Conservation (phyloP, 2,329 filamentous ascomycete species). For the Botryosphaeria dothidea region DNA sequence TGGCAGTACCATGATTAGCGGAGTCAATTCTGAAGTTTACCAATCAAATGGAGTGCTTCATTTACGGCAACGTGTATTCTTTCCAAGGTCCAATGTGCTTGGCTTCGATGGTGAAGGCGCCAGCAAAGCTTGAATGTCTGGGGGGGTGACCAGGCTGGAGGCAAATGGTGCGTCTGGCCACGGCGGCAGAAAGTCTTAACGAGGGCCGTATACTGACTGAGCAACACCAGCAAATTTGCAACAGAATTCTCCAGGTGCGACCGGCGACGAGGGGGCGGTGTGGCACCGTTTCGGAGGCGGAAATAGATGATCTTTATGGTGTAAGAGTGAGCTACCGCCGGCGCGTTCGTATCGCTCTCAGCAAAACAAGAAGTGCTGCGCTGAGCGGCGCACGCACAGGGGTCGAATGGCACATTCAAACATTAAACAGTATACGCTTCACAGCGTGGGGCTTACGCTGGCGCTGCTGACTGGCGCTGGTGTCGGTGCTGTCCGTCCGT, state of each 20-base stretch:
- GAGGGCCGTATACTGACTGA: slow-evolving; percentile 14
- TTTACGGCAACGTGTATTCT: no score
- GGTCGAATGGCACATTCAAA: slow-evolving; percentile 13
- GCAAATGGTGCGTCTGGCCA: slow-evolving; percentile 11
- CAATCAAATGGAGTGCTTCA: no score
- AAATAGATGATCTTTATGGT: slow-evolving; percentile 16
- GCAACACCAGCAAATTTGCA: slow-evolving; percentile 18
- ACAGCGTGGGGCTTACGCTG: background rate
- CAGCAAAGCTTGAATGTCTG: no score
- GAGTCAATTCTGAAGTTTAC: no score
- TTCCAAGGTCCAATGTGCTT: no score
- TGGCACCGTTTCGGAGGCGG: slow-evolving; percentile 17
- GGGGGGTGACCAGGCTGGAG: slow-evolving; percentile 3
- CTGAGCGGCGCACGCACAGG: slow-evolving; percentile 14
- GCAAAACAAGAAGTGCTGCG: slow-evolving; percentile 13
- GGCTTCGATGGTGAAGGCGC: no score
- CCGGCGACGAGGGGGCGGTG: slow-evolving; percentile 13
- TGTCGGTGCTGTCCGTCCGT: background rate
- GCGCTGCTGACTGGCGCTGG: background rate
- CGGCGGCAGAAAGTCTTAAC: slow-evolving; percentile 9
- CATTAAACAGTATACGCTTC: slow-evolving; percentile 13
- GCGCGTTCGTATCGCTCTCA: slow-evolving; percentile 17
- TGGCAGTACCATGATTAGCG: no score
- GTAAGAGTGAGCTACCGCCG: slow-evolving; percentile 18
- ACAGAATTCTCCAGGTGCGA: slow-evolving; percentile 15